Conservation (phyloP, 176 grass and related monocot genomes). For the Ananas comosus region DNA sequence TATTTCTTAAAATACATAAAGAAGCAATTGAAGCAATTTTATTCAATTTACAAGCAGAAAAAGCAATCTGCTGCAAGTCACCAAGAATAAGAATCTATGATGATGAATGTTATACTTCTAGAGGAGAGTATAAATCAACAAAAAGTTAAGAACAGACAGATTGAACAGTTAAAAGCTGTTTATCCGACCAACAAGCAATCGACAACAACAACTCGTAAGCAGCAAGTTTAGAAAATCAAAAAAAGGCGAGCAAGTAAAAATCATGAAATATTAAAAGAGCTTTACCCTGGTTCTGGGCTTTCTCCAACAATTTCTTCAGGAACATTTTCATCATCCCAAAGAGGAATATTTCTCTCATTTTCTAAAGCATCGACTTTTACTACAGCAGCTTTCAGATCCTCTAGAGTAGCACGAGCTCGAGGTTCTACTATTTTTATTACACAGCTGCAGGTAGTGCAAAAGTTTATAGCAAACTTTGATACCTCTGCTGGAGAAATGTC, state of each 20-base stretch:
- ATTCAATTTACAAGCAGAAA: not conserved
- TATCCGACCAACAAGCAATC: not conserved
- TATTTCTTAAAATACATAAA: not conserved
- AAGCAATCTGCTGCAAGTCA: not conserved
- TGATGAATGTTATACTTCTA: too few relatives aligned
- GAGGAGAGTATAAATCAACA: too few relatives aligned
- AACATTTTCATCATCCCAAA: conserved; percentile 93
- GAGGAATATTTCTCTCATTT: conserved; percentile 49
- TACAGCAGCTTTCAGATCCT: conserved; percentile 64
- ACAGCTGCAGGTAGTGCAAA: conserved; percentile 84
- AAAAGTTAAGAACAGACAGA: not conserved
- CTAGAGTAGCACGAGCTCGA: conserved; percentile 65
- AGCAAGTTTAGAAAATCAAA: not conserved
- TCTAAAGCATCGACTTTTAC: conserved; percentile 74
- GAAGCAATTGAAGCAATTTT: not conserved
- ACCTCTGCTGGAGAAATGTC: conserved; percentile 86
- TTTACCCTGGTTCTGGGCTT: conserved; percentile 79
- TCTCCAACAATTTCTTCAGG: conserved; percentile 95
- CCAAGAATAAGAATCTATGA: too few relatives aligned
- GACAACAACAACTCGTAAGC: not conserved
- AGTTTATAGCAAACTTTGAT: conserved; percentile 68
- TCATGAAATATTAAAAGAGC: not conserved
- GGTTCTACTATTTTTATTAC: conserved; percentile 99
- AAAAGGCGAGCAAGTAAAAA: not conserved
- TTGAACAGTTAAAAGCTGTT: not conserved